A percentile compares a stretch with the other conserved stretches of the same genome.
These are phyloP conservation scores for Naegleria gruberi DNA, from an alignment of 208 protist genomes.

Conservation along the genomic window DNA sequence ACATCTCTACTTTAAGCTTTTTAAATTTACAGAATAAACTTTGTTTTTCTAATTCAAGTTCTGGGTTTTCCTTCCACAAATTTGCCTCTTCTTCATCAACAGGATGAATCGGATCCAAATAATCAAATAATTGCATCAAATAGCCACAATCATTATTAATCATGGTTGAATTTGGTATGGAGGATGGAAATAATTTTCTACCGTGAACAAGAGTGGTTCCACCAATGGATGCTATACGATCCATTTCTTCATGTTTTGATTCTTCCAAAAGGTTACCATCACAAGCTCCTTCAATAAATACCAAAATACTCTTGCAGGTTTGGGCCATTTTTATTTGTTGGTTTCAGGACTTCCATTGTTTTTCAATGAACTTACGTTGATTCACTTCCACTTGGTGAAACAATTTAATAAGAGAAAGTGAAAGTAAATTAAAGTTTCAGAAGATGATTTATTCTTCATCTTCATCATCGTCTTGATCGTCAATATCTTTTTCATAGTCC, in stretches of 20 bases:
- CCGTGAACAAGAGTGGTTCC: not conserved
- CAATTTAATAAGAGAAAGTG: too few relatives aligned
- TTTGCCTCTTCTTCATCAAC: not conserved
- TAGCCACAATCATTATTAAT: not conserved
- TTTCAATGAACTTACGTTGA: too few relatives aligned
- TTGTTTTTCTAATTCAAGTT: not conserved
- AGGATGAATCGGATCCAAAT: not conserved
- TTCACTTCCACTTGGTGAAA: too few relatives aligned
- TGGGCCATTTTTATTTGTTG: not conserved
- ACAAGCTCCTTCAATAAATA: not conserved
- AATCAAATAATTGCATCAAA: not conserved
- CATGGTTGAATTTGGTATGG: not conserved
- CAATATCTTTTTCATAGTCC: not conserved
- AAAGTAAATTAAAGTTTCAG: too few relatives aligned
- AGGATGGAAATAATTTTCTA: not conserved
- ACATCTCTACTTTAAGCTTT: not conserved
- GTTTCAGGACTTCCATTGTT: too few relatives aligned
- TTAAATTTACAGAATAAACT: not conserved
- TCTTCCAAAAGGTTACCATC: not conserved
- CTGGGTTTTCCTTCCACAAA: not conserved
- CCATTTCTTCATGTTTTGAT: not conserved
- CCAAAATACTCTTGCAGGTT: not conserved
- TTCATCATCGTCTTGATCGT: not conserved
- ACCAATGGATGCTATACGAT: not conserved
- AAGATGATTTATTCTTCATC: not conserved